phyloP scores from a whole-genome alignment of 2,329 filamentous ascomycete genomes.

The Colletotrichum acutatum region DNA sequence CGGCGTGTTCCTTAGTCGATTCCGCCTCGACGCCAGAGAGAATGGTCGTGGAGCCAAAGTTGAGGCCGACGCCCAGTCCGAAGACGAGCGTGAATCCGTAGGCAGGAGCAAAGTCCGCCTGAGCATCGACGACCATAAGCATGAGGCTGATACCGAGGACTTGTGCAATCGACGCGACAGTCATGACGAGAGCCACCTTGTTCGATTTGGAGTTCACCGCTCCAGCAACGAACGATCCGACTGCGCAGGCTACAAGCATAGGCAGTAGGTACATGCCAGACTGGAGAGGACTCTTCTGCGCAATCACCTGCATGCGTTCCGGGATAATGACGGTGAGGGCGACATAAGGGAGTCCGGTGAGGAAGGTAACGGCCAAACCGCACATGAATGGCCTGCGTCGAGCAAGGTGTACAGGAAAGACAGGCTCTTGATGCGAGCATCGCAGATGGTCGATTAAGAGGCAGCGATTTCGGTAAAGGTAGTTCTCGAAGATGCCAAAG shows the following conservation, averaged over 20 bases:
- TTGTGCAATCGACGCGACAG: constrained; percentile 62
- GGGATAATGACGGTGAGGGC: constrained; percentile 68
- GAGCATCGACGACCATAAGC: constrained; percentile 51
- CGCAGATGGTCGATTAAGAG: constrained; percentile 6
- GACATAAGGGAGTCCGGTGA: constrained; percentile 69
- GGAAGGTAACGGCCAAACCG: constrained; percentile 62
- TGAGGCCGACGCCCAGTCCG: constrained; percentile 69
- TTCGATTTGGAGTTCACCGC: constrained; percentile 64
- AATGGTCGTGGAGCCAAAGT: constrained; percentile 67
- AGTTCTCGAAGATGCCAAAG: constrained; percentile 62
- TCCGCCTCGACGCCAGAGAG: constrained; percentile 65
- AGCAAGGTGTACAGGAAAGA: constrained; percentile 64
- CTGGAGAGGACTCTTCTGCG: constrained; percentile 61
- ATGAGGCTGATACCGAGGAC: constrained; percentile 63
- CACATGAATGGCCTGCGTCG: constrained; percentile 61
- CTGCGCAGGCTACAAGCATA: constrained; percentile 65
- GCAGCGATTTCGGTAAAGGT: constrained; percentile 40
- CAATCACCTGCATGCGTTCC: constrained; percentile 70
- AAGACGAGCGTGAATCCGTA: constrained; percentile 68
- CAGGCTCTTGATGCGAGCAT: constrained; percentile 56
- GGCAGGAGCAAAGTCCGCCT: constrained; percentile 50
- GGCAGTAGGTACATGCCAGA: constrained; percentile 69
- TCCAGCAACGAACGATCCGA: constrained; percentile 67
- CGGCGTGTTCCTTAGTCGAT: constrained; percentile 60
- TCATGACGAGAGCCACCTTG: constrained; percentile 62